Base-by-base conservation (phyloP, 257 asterid species). In the Scutellaria galericulata region DNA sequence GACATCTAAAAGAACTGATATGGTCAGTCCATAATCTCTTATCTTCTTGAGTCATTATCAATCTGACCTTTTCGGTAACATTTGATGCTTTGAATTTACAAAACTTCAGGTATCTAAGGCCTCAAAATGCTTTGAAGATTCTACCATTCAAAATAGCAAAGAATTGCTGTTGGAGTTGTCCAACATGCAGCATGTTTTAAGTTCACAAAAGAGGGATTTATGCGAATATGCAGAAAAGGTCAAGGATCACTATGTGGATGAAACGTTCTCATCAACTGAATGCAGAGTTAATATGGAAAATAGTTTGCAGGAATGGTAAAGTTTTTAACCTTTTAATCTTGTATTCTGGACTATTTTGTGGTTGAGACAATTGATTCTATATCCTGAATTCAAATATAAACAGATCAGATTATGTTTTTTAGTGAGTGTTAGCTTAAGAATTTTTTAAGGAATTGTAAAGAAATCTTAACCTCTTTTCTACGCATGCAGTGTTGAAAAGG, bases 271-370 rank as follows among this genome's bases (percentile, higher is more conserved):
- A 6, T 76, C 80, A 57, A 78, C 86, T 31, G 90, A 85, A 77
- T 67, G 82, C 81, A 79, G 68, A 77, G 70, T 80, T 52, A 53
- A 85, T 7, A 76, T 86, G 72, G 97, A 91, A 76, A 83, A 78
- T 66, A 76, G 80, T 79, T 82, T 91, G 81, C 85, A 72, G 39
- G 96, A 89, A 72, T 86, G 95, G 96, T 91, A 79, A 54, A 64
- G 7, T 54, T 14, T 62, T 52, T 45, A 44, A 6, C n/a, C 14
- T 40, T 24, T 68, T 46, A 9, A 14, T 68, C 66, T 70, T 37
- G 8, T 41, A 7, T 51, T 61, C 53, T 65, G 27, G 63, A 59
- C 13, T 64, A 15, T 58, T 41, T 67, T 71, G 57, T 46, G 61
- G 13, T 45, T 7, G 12, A 7, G 12, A 7, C 50, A 45, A 45